Conservation (phyloP, 305 asterid species). For the Solanum hybrid region DNA sequence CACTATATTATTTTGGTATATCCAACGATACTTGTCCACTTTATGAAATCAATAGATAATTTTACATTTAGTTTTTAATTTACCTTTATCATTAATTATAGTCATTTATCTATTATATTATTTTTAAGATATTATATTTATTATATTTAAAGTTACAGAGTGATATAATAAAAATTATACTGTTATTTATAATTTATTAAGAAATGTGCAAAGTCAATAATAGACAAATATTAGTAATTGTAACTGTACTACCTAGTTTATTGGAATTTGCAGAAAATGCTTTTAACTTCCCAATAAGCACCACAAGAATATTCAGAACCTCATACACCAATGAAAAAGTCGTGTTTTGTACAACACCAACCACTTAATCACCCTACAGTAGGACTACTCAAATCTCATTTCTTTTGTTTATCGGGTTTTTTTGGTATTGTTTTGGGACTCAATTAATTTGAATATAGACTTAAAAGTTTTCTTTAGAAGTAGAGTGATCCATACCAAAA, state of each 20-base stretch:
- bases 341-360: not conserved
- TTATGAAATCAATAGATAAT: too few species aligned
- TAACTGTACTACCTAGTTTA: not conserved
- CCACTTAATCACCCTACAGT: not conserved
- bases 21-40: rapidly evolving
- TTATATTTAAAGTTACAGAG: not conserved
- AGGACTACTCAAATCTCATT: not conserved
- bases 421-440: not conserved
- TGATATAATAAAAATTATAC: too few species aligned
- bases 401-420: not conserved
- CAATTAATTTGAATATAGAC: not conserved
- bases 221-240: too few species aligned
- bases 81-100: not conserved
- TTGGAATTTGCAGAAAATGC: not conserved
- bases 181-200: too few species aligned
- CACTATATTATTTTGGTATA: not conserved
- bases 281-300: not conserved
- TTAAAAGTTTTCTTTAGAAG: not conserved
- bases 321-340: not conserved
- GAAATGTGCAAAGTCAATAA: too few species aligned
- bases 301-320: not conserved
- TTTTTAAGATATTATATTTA: too few species aligned
- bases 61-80: too few species aligned
- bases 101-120: too few species aligned
- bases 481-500: not conserved